Percentiles rank a stretch among this genome's conserved stretches.
These are phyloP conservation scores for Glomus cerebriforme DNA, from an alignment of 192 early-diverging fungal genomes.

Conservation along the genomic window DNA sequence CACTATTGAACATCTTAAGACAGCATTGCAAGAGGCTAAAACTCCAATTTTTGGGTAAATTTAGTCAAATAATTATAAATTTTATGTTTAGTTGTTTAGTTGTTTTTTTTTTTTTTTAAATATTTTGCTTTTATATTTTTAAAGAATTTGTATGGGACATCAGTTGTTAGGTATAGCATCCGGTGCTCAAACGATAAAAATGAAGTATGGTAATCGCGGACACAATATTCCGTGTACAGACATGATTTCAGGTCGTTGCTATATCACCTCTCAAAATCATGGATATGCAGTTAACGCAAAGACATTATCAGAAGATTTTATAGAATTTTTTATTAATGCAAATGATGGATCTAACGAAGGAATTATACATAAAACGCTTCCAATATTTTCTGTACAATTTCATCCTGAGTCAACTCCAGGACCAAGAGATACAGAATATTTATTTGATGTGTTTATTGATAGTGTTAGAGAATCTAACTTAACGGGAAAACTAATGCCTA, in stretches of 20 bases:
- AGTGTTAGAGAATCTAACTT: conserved; percentile 69
- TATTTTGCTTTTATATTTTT: background rate
- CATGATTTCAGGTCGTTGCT: conserved; percentile 92
- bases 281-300: conserved; percentile 91
- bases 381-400: conserved; percentile 98
- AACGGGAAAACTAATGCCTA: conserved; percentile 70
- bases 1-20: conserved; percentile 77
- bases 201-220: conserved; percentile 99
- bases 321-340: conserved; percentile 96
- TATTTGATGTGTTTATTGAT: conserved; percentile 94
- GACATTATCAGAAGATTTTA: conserved; percentile 71
- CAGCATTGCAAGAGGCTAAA: conserved; percentile 64
- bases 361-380: conserved; percentile 86
- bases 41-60: conserved; percentile 91
- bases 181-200: conserved; percentile 91
- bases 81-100: background rate
- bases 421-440: conserved; percentile 94
- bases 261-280: conserved; percentile 99
- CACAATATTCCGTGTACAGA: conserved; percentile 99
- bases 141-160: conserved; percentile 94
- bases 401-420: conserved; percentile 97
- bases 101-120: background rate
- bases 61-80: background rate
- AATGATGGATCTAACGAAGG: conserved; percentile 99
- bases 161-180: conserved; percentile 93